A percentile compares a stretch with the other conserved stretches of the same genome.
These are phyloP conservation scores for Linaria vulgaris DNA, from an alignment of 257 asterid species.

Conservation along the genomic window DNA sequence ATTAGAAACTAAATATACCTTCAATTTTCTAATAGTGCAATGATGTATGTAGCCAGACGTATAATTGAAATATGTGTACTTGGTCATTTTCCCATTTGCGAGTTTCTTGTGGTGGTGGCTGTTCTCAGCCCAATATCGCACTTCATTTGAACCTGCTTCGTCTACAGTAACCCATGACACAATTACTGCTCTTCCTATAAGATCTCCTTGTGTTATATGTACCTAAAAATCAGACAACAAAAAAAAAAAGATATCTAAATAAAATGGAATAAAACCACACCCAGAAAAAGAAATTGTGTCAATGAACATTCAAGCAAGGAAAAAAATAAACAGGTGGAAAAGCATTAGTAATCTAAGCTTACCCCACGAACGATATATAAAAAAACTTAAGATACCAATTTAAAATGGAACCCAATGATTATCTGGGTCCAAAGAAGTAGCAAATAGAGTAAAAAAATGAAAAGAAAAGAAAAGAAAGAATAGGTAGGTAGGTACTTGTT, in stretches of 20 bases:
- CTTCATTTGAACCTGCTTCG: constrained; percentile 58
- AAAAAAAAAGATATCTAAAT: too few relatives aligned
- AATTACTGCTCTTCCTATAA: constrained; percentile 72
- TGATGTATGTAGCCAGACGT: constrained; percentile 92
- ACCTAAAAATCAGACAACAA: constrained; percentile 41
- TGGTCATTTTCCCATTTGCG: constrained; percentile 46
- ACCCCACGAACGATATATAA: too few relatives aligned
- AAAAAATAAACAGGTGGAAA: too few relatives aligned
- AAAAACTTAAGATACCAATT: too few relatives aligned
- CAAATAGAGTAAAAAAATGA: neutral
- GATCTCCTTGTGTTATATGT: constrained; percentile 93
- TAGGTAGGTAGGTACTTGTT: constrained; percentile 73
- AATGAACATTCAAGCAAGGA: neutral
- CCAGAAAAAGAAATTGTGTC: neutral
- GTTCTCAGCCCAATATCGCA: constrained; percentile 61
- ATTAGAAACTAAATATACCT: constrained; percentile 36
- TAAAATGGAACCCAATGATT: too few relatives aligned
- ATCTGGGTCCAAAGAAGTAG: too few relatives aligned
- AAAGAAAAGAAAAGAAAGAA: neutral
- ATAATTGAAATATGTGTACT: constrained; percentile 59
- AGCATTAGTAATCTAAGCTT: too few relatives aligned
- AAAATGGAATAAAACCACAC: too few relatives aligned
- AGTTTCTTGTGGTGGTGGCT: constrained; percentile 30
- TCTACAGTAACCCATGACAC: constrained; percentile 92
- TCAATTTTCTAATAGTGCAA: constrained; percentile 44